Evolutionary conservation across 331 rosid genomes (phyloP).

Genomic region (Spiraea crenata): DNA sequence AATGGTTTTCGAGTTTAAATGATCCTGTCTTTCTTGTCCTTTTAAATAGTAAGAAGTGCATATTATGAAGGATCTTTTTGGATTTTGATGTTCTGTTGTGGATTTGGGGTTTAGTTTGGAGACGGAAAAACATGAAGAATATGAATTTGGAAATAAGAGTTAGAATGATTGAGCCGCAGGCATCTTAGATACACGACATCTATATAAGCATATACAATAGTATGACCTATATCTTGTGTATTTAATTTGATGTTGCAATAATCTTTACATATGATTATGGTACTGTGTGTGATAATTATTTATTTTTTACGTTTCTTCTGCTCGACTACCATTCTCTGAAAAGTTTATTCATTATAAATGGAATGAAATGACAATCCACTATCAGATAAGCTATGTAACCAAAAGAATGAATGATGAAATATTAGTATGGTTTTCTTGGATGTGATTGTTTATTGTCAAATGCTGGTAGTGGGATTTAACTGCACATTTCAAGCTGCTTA

Average conservation of each 20-base stretch:
- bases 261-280: neutral
- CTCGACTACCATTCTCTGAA: neutral
- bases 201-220: neutral
- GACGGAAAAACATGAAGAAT: neutral
- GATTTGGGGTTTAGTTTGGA: neutral
- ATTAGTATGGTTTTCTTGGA: neutral
- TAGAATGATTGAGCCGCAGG: neutral
- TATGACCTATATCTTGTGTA: neutral
- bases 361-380: neutral
- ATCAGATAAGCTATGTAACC: neutral
- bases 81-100: neutral
- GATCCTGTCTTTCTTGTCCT: neutral
- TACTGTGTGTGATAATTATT: neutral
- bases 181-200: neutral
- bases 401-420: neutral
- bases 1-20: neutral
- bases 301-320: neutral
- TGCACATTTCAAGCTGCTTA: slow-evolving; percentile 2
- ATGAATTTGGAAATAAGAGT: neutral
- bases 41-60: neutral
- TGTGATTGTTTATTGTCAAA: neutral
- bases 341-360: neutral
- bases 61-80: neutral
- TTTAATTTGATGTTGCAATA: neutral
- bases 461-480: neutral